Evolutionary conservation across 2,329 filamentous ascomycete species (phyloP), one percentile per base, ranked within the genome.

Genomic region (Scopulariopsis brevicaulis): DNA sequence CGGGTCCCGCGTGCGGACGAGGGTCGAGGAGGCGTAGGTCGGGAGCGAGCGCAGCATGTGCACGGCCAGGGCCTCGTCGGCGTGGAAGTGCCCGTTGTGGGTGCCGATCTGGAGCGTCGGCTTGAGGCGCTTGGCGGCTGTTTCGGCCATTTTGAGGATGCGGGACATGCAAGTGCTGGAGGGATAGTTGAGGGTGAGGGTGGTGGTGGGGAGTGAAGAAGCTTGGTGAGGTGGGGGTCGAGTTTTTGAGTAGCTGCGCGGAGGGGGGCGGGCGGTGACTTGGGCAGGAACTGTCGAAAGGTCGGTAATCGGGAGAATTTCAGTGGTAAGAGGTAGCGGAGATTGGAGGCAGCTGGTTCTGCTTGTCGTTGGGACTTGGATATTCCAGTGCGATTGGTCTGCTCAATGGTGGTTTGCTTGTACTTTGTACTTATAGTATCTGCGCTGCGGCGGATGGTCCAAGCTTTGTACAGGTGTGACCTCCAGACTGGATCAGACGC

Each of bases 51-150:
- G 90, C 65, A 99, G 88, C 79, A 99, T 90, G 78, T 96, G 91
- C 63, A 99, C 92, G 59, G 94, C 94, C 51, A 99, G 84, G 61
- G 94, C 93, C 77, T 99, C 94, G 73, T 99, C 94, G 71, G 94
- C 94, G 77, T 99, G 94, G 81, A 99, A 99, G 78, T 96, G 91
- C 65, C 94, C 94, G 75, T 87, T 96, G 82, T 99, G 94, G 34
- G 94, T 99, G 68, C 92, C 94, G 70, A 96, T 95, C 65, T 60
- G 82, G 78, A 40, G 55, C 15, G 35, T 51, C 51, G 52, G 24
- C 37, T 58, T 58, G 37, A 58, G 57, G 57, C 57, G 57, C 37
- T 58, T 58, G 52, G 57, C 10, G 10, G 35, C 50, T 32, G 57
- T 14, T 58, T 58, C 57, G 48, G 56, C 56, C 57, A 58, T 58